Evolutionary conservation across 495 filamentous ascomycete species (phyloP).

Genomic region (Mycothermus thermophilus): DNA sequence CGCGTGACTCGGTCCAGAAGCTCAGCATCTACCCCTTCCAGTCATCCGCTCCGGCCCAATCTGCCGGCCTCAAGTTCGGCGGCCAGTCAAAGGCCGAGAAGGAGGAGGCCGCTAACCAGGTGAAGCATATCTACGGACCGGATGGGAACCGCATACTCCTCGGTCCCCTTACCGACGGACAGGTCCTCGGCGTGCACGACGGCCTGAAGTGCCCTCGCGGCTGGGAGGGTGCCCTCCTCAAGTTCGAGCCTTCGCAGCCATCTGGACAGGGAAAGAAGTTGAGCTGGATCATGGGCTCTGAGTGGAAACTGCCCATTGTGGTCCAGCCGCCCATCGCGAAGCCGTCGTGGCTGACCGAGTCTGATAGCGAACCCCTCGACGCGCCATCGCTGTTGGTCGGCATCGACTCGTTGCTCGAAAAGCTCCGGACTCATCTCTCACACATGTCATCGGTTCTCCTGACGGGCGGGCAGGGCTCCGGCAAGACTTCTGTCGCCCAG

Average conservation of each 20-base stretch:
- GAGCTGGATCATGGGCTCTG: constrained; percentile 65
- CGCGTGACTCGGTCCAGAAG: constrained; percentile 24
- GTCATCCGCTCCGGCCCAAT: constrained; percentile 34
- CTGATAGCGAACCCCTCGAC: constrained; percentile 36
- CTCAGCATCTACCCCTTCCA: constrained; percentile 73
- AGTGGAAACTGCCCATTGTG: constrained; percentile 55
- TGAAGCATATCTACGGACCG: constrained; percentile 42
- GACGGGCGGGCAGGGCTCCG: constrained; percentile 75
- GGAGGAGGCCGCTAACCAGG: constrained; percentile 48
- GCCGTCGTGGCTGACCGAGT: constrained; percentile 38
- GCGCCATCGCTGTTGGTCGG: constrained; percentile 54
- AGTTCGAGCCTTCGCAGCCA: constrained; percentile 47
- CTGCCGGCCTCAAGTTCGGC: constrained; percentile 69
- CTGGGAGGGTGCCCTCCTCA: constrained; percentile 67
- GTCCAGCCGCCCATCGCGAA: constrained; percentile 55
- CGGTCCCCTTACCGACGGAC: constrained; percentile 80
- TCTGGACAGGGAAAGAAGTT: constrained; percentile 36
- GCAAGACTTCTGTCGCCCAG: constrained; percentile 63
- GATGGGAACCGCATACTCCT: constrained; percentile 52
- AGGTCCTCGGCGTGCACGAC: constrained; percentile 44
- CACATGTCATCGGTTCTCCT: constrained; percentile 81
- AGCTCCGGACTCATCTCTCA: constrained; percentile 56
- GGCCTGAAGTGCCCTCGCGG: constrained; percentile 24
- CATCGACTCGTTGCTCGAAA: constrained; percentile 60
- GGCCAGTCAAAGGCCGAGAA: constrained; percentile 66